These are phyloP conservation scores for Huntiella bhutanensis DNA, from an alignment of 2,329 filamentous ascomycete genomes.

Conservation along the genomic window DNA sequence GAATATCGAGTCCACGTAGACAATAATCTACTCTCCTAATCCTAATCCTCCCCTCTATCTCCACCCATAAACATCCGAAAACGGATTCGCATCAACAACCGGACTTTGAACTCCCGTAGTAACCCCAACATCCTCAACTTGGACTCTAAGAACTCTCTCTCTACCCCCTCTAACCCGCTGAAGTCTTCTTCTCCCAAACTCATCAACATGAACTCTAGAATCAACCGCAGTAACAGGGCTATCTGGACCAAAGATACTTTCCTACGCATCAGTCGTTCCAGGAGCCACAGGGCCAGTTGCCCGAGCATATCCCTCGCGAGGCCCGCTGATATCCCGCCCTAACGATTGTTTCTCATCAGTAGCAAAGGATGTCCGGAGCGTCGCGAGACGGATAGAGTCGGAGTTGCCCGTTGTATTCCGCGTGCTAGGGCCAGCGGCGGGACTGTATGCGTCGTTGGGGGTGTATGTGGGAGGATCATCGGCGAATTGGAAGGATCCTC, in stretches of 20 bases:
- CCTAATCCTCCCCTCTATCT: background rate
- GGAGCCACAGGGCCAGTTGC: background rate
- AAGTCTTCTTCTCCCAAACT: background rate
- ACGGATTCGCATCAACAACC: conserved; percentile 6
- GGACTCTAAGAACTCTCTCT: conserved; percentile 2
- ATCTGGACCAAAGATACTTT: conserved; percentile 1
- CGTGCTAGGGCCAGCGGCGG: background rate
- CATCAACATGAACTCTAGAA: background rate
- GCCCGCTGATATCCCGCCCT: background rate
- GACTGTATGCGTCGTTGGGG: conserved; percentile 1
- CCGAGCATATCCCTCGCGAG: background rate
- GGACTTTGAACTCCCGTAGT: conserved; percentile 11
- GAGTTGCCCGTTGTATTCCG: background rate
- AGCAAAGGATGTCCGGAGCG: background rate
- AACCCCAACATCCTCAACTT: conserved; percentile 4
- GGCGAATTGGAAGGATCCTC: conserved; percentile 3
- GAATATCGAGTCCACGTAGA: no score
- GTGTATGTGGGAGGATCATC: conserved; percentile 7
- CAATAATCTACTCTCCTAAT: background rate
- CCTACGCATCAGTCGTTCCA: conserved; percentile 1
- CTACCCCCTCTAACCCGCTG: background rate
- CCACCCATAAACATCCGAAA: conserved; percentile 7
- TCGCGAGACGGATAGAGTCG: background rate
- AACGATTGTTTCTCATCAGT: conserved; percentile 8
- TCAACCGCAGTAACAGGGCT: background rate